These are phyloP conservation scores for Iberis amara DNA, from an alignment of 441 rosid species.

Conservation along the genomic window DNA sequence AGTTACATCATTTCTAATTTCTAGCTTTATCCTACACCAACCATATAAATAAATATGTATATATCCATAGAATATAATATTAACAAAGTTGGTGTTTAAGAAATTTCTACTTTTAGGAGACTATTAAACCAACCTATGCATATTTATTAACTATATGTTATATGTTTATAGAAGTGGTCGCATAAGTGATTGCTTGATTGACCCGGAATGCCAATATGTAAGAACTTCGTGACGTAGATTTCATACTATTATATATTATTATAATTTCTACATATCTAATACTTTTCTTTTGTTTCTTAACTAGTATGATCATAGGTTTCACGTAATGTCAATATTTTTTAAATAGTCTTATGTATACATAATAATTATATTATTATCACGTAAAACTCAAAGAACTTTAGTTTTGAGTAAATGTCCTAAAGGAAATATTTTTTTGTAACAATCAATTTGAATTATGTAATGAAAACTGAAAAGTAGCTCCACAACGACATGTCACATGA, in stretches of 20 bases:
- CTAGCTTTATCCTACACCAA: slow-evolving; percentile 10
- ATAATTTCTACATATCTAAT: neutral
- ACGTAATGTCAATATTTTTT: neutral
- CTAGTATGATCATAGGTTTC: neutral
- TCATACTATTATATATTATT: slow-evolving; percentile 1
- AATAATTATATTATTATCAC: too few species aligned
- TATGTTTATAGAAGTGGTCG: slow-evolving; percentile 20
- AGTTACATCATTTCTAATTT: slow-evolving; percentile 8
- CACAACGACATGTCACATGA: too few species aligned
- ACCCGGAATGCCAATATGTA: too few species aligned
- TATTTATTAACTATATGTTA: neutral
- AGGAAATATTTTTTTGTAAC: too few species aligned
- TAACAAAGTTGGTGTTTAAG: slow-evolving; percentile 19
- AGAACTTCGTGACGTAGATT: neutral
- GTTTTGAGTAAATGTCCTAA: too few species aligned
- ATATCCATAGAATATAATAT: neutral
- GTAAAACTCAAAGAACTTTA: neutral
- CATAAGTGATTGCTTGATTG: slow-evolving; percentile 24
- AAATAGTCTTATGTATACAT: neutral
- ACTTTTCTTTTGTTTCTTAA: neutral
- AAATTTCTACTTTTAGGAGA: slow-evolving; percentile 22
- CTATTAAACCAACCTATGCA: slow-evolving; percentile 18
- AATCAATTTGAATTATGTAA: too few species aligned
- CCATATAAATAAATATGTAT: neutral
- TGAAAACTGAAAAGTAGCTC: too few species aligned